These are phyloP conservation scores for Hanseniaspora valbyensis DNA, from an alignment of 805 yeast genomes.

Conservation along the genomic window DNA sequence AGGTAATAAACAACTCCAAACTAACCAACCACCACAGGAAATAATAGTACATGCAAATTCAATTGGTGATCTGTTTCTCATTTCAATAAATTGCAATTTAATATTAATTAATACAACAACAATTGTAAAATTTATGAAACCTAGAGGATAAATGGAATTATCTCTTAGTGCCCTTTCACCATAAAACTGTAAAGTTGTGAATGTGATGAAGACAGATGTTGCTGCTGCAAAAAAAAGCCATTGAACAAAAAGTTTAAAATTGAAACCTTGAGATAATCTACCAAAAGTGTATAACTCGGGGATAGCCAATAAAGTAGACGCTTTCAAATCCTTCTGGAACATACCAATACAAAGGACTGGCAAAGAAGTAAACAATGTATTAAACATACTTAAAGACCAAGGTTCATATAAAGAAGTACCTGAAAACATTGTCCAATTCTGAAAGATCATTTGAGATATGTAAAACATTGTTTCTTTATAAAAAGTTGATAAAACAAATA, in stretches of 20 bases:
- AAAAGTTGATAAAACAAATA: conserved; percentile 85
- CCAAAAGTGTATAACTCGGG: conserved; percentile 84
- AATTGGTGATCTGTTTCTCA: conserved; percentile 60
- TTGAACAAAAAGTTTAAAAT: conserved; percentile 50
- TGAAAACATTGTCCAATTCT: conserved; percentile 74
- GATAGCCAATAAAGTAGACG: conserved; percentile 77
- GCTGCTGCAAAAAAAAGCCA: conserved; percentile 73
- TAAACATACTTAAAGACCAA: conserved; percentile 95
- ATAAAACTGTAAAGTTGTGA: conserved; percentile 55
- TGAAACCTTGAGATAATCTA: conserved; percentile 61
- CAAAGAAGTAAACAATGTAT: conserved; percentile 85
- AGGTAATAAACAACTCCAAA: conserved; percentile 74
- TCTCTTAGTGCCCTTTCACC: conserved; percentile 60
- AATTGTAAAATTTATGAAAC: conserved; percentile 63
- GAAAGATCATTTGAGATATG: conserved; percentile 77
- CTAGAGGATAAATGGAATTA: conserved; percentile 71
- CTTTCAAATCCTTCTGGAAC: conserved; percentile 81
- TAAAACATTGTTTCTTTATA: conserved; percentile 89
- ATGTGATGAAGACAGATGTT: conserved; percentile 61
- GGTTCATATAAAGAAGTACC: conserved; percentile 90
- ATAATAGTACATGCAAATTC: conserved; percentile 54
- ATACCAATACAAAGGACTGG: conserved; percentile 91
- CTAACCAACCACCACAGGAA: conserved; percentile 73
- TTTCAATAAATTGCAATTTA: conserved; percentile 72
- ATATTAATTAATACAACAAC: conserved; percentile 62